Base-by-base conservation (phyloP, 2,329 filamentous ascomycete species). In the Alternaria solani region DNA sequence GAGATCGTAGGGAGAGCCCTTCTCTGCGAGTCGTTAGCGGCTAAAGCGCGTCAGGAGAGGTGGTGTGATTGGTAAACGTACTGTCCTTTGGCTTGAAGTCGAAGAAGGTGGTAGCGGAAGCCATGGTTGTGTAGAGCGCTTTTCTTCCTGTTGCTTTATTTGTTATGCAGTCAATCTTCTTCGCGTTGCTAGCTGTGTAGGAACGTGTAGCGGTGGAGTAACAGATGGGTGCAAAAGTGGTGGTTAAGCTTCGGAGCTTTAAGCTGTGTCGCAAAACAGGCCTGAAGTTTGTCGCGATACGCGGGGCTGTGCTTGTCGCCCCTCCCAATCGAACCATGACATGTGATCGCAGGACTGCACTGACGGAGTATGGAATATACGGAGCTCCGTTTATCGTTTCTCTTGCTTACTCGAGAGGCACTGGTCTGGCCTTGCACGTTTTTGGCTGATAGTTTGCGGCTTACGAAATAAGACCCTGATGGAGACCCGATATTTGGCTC, bases 51-150 rank as follows among this genome's bases (percentile, higher is more conserved):
- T 16, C 12, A 3, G 20, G 25, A 49, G 34, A 42, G 51, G 36
- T 25, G 42, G 16, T 9, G 49, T 30, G 32, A 14, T 25, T 41
- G 32, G 48, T n/a, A 44, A 18, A 86, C 89, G 65, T 84, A 93
- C 91, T 93, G 81, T 94, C 89, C 69, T 91, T 87, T 67, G 91
- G 89, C 83, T 89, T 92, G 81, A 96, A 96, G 78, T 94, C 90
- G 85, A 90, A 95, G 79, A 96, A 92, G 57, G 78, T 83, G 20
- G 89, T 89, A 70, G 88, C 89, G 56, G 89, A 89, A 28, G 89
- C 81, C 89, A 91, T 92, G 68, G 72, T 82, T 62, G 67, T 55
- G 52, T 65, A 66, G 11, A 7, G 20, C 38, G 52, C 48, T 49
- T 23, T 51, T 42, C 14, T 51, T 51, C 20, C 46, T 38, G 32